A percentile compares a stretch with the other conserved stretches of the same genome.
These are phyloP conservation scores for Botryotinia narcissicola DNA, from an alignment of 2,329 filamentous ascomycete genomes.

Conservation along the genomic window DNA sequence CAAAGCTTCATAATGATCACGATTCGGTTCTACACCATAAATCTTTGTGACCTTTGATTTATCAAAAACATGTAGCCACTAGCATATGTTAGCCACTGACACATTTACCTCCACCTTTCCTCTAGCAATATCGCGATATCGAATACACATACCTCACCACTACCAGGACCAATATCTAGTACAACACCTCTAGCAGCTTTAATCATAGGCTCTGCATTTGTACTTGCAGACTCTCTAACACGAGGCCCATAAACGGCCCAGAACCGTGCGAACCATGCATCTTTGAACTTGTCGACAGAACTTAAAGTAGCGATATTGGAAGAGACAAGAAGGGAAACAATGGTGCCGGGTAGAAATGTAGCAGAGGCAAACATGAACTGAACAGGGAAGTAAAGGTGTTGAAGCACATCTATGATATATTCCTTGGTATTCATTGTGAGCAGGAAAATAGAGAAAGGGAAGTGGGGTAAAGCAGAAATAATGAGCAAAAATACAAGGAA, in stretches of 20 bases:
- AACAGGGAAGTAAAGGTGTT: slow-evolving; percentile 45
- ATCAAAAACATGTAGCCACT: slow-evolving; percentile 20
- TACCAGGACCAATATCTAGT: slow-evolving; percentile 60
- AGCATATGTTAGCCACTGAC: slow-evolving; percentile 51
- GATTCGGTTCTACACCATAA: slow-evolving; percentile 65
- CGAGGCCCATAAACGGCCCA: slow-evolving; percentile 55
- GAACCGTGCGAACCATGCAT: slow-evolving; percentile 59
- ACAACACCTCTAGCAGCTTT: slow-evolving; percentile 31
- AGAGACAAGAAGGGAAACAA: slow-evolving; percentile 44
- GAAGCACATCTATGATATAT: slow-evolving; percentile 24
- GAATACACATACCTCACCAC: slow-evolving; percentile 55
- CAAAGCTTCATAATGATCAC: slow-evolving; percentile 50
- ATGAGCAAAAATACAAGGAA: background rate
- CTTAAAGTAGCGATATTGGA: slow-evolving; percentile 42
- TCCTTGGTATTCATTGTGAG: slow-evolving; percentile 13
- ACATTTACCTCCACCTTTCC: slow-evolving; percentile 24
- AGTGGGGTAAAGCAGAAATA: background rate
- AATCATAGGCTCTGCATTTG: slow-evolving; percentile 46
- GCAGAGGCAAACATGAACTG: slow-evolving; percentile 51
- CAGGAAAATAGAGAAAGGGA: background rate
- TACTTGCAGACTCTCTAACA: slow-evolving; percentile 45
- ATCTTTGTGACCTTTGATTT: slow-evolving; percentile 42
- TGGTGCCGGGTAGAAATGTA: slow-evolving; percentile 51
- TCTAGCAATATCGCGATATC: slow-evolving; percentile 43
- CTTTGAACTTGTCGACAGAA: slow-evolving; percentile 40